Percentiles rank a stretch among this genome's conserved stretches.
These are phyloP conservation scores for Chytriomyces sp. DNA, from an alignment of 192 early-diverging fungal species.

Conservation along the genomic window DNA sequence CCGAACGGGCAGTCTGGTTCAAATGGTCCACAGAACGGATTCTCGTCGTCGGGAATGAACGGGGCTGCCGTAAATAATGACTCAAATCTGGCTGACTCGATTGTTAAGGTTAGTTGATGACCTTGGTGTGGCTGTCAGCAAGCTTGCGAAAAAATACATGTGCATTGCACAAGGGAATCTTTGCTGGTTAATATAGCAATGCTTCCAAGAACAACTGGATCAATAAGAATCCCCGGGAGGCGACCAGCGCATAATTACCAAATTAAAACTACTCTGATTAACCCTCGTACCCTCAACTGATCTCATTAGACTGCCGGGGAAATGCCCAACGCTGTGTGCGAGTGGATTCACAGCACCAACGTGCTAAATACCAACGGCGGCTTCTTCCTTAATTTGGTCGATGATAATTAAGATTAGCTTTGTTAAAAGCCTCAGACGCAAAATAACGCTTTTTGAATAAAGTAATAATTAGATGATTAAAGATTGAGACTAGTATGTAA, in stretches of 20 bases:
- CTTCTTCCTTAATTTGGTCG: constrained; percentile 25
- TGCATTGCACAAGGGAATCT: not conserved
- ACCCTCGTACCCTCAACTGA: not conserved
- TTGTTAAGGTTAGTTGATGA: not conserved
- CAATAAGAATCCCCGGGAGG: no score
- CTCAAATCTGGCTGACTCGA: not conserved
- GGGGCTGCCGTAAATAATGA: not conserved
- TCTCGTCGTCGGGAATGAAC: not conserved
- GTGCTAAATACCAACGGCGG: constrained; percentile 23
- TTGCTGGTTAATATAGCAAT: not conserved
- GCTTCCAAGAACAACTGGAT: not conserved
- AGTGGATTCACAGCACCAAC: constrained; percentile 2
- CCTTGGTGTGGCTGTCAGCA: not conserved
- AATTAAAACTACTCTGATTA: not conserved
- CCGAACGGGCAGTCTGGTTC: not conserved
- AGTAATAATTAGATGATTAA: no score
- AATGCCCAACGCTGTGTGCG: constrained; percentile 10
- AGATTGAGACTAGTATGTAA: no score
- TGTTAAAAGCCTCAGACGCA: no score
- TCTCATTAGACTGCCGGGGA: not conserved
- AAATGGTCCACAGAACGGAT: not conserved
- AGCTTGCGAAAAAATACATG: not conserved
- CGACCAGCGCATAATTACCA: not conserved
- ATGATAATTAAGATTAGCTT: constrained; percentile 27
- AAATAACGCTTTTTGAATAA: no score